A percentile compares a stretch with the other conserved stretches of the same genome.
phyloP scores from a whole-genome alignment of 805 yeast species.

The Spathaspora girioi region DNA sequence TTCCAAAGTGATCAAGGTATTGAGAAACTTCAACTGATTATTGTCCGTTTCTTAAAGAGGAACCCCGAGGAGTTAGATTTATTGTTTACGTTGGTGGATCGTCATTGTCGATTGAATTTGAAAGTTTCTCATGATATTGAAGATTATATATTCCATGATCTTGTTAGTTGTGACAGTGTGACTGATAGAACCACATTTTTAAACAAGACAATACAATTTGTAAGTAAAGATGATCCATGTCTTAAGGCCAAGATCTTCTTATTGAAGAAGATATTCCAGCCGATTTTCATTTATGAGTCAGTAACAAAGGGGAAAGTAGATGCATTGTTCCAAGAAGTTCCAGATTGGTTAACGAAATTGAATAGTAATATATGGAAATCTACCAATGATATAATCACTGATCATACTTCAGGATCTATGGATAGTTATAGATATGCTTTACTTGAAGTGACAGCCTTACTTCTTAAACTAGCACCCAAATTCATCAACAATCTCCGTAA shows the following conservation, averaged over 20 bases:
- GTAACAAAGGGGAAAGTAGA: conserved; percentile 45
- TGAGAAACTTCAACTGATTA: conserved; percentile 49
- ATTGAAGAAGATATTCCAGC: conserved; percentile 56
- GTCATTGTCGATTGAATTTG: conserved; percentile 42
- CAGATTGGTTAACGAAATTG: conserved; percentile 63
- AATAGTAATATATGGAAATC: conserved; percentile 73
- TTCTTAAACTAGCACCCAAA: conserved; percentile 66
- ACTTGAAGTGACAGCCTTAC: conserved; percentile 73
- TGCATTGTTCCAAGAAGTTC: conserved; percentile 38
- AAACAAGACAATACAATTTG: conserved; percentile 45
- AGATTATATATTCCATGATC: conserved; percentile 52
- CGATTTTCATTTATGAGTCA: conserved; percentile 63
- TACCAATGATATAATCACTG: conserved; percentile 47
- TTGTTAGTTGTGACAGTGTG: conserved; percentile 50
- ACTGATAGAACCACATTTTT: conserved; percentile 49
- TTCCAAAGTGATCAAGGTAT: conserved; percentile 72
- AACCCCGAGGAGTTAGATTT: conserved; percentile 23
- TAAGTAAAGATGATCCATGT: conserved; percentile 41
- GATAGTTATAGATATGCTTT: conserved; percentile 76
- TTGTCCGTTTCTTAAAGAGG: conserved; percentile 24
- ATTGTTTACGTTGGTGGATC: conserved; percentile 28
- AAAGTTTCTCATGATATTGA: conserved; percentile 47
- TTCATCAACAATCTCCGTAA: conserved; percentile 61
- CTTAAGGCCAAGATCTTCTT: conserved; percentile 56
- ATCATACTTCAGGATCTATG: conserved; percentile 59